A percentile compares a stretch with the other conserved stretches of the same genome.
These are phyloP conservation scores for Sporothrix inflata DNA, from an alignment of 2,329 filamentous ascomycete species.

Conservation along the genomic window DNA sequence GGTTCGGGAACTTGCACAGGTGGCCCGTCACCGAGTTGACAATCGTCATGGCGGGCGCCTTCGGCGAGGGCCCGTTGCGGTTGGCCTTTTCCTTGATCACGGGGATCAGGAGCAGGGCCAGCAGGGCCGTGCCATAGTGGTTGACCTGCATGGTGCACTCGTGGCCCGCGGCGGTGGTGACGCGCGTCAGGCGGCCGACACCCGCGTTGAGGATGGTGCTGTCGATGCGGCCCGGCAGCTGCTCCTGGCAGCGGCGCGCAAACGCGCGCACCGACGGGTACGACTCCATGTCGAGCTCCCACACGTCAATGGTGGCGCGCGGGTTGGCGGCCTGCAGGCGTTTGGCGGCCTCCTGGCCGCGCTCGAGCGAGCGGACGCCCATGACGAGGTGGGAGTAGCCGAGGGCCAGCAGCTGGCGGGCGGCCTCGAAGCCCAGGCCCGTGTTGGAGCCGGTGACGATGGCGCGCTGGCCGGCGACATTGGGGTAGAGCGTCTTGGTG, in stretches of 20 bases:
- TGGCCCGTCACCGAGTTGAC: constrained; percentile 36
- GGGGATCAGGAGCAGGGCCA: constrained; percentile 50
- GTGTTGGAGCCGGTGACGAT: constrained; percentile 32
- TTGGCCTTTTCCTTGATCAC: constrained; percentile 40
- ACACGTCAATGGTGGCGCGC: constrained; percentile 39
- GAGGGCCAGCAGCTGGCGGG: constrained; percentile 32
- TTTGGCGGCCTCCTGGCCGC: constrained; percentile 28
- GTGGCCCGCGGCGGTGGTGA: constrained; percentile 34
- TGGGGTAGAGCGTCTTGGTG: constrained; percentile 17
- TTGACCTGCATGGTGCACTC: constrained; percentile 43
- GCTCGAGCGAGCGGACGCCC: constrained; percentile 30
- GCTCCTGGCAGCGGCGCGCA: constrained; percentile 32
- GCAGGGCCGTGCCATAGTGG: constrained; percentile 39
- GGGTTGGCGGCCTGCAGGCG: constrained; percentile 28
- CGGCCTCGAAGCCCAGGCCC: constrained; percentile 32
- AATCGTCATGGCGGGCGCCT: constrained; percentile 32
- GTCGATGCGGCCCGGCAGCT: constrained; percentile 24
- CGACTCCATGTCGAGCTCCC: constrained; percentile 47
- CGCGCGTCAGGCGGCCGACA: constrained; percentile 20
- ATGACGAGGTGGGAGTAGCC: constrained; percentile 31
- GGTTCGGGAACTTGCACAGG: constrained; percentile 33
- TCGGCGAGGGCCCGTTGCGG: neutral
- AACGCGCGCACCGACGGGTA: constrained; percentile 43
- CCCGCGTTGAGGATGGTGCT: constrained; percentile 29
- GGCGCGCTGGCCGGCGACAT: constrained; percentile 12